Base-by-base conservation (phyloP, 192 early-diverging fungal species). In the Podila clonocystis region DNA sequence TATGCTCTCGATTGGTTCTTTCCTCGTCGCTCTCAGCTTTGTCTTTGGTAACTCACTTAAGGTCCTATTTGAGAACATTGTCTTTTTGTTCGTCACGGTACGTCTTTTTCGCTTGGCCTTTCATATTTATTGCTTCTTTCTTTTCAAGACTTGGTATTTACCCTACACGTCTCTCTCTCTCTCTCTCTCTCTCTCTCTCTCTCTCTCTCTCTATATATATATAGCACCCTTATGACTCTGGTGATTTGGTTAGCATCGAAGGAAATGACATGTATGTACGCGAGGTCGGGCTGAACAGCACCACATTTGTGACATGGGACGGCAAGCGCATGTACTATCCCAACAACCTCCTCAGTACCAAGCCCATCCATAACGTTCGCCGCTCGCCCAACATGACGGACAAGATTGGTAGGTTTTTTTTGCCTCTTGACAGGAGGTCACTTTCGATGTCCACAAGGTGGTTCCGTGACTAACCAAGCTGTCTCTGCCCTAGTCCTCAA, bases 181-280 rank as follows among this genome's bases (percentile, higher is more conserved):
- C n/a, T n/a, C n/a, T n/a, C n/a, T n/a, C n/a, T n/a, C n/a, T n/a
- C n/a, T n/a, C n/a, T n/a, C n/a, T n/a, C n/a, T n/a, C n/a, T n/a
- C n/a, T n/a, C n/a, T n/a, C n/a, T n/a, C n/a, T n/a, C n/a, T n/a
- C n/a, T n/a, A n/a, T n/a, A n/a, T n/a, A n/a, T n/a, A n/a, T n/a
- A 15, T 78, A 79, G 76, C 76, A 79, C 30, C 76, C 76, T 26
- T 79, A 79, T 29, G 76, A 79, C 19, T 79, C 76, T 38, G 96
- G 96, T n/a, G 96, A 97, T 75, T 82, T 90, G 45, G 91, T 97
- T 5, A 79, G 93, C n/a, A 89, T 97, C 52, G 92, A 88, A 52
- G 84, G 84, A 8, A 85, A 88, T 26, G 92, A 83, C 60, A 88
- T 91, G 82, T 88, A 91, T 28, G 95, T 97, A 8, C 80, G 83